Percentiles rank a stretch among this genome's conserved stretches.
phyloP scores from a whole-genome alignment of 768 basidiomycete genomes.

The Pleurotus platypus region DNA sequence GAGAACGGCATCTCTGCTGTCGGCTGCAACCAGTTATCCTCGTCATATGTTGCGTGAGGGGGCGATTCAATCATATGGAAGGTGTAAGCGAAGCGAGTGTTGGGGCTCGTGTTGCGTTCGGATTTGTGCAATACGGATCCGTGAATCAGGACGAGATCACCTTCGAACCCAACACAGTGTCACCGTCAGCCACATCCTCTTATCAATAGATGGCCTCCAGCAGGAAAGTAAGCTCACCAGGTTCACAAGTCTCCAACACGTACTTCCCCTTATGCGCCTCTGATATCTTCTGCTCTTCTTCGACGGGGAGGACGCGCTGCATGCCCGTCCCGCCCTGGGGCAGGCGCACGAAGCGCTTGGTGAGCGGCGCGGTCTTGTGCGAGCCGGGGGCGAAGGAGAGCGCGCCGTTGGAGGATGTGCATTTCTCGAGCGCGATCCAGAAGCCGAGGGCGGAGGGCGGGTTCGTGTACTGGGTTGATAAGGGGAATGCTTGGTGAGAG shows the following conservation, averaged over 20 bases:
- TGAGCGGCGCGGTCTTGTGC: conserved; percentile 69
- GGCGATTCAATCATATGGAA: conserved; percentile 91
- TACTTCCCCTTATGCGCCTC: conserved; percentile 42
- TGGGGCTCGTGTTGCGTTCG: conserved; percentile 75
- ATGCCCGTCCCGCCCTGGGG: conserved; percentile 82
- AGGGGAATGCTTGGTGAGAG: not conserved
- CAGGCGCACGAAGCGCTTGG: conserved; percentile 83
- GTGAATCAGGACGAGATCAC: conserved; percentile 92
- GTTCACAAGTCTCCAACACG: conserved; percentile 66
- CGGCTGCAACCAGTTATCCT: conserved; percentile 95
- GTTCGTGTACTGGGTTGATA: conserved; percentile 68
- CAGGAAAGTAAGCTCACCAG: conserved; percentile 41
- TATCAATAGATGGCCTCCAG: not conserved
- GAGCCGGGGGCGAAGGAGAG: conserved; percentile 90
- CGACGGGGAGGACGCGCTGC: conserved; percentile 49
- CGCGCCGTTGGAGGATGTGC: conserved; percentile 79
- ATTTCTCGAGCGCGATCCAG: conserved; percentile 93
- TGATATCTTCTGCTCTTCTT: conserved; percentile 25
- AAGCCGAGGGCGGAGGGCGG: conserved; percentile 80
- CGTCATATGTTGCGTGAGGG: conserved; percentile 71
- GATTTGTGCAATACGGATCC: conserved; percentile 92
- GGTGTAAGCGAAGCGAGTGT: conserved; percentile 90
- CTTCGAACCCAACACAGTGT: conserved; percentile 27
- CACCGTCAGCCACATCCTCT: no score
- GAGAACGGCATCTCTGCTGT: conserved; percentile 81